Percentiles rank a stretch among this genome's conserved stretches.
These are phyloP conservation scores for Xylaria sp. DNA, from an alignment of 2,329 filamentous ascomycete species.

Conservation along the genomic window DNA sequence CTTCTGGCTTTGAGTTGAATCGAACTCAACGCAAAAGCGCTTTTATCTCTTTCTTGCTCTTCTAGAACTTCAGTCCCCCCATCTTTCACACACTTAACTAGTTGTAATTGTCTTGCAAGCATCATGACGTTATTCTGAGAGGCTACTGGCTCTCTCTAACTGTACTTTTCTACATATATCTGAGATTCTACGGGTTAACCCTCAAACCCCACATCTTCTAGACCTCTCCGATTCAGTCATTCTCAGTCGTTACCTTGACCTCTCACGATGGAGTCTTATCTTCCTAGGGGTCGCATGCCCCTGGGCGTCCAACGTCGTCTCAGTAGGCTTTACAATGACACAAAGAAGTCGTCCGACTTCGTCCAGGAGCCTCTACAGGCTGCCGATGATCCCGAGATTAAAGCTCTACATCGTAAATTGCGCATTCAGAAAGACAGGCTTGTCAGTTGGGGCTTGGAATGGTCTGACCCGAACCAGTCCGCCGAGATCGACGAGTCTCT, in stretches of 20 bases:
- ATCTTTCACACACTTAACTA: not conserved
- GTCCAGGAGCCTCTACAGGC: slow-evolving; percentile 73
- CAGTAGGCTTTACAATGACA: slow-evolving; percentile 82
- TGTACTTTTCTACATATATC: not conserved
- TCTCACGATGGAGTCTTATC: slow-evolving; percentile 60
- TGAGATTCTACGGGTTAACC: slow-evolving; percentile 1
- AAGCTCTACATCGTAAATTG: slow-evolving; percentile 78
- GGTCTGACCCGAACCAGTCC: slow-evolving; percentile 77
- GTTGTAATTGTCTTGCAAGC: slow-evolving; percentile 8
- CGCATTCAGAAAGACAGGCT: slow-evolving; percentile 83
- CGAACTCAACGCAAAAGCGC: not conserved
- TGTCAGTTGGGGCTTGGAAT: slow-evolving; percentile 83
- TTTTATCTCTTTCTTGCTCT: slow-evolving; percentile 14
- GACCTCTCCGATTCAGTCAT: not conserved
- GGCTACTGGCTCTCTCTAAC: not conserved
- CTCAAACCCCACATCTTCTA: not conserved
- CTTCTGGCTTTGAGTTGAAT: not conserved
- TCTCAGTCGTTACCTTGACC: slow-evolving; percentile 16
- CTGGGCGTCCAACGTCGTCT: slow-evolving; percentile 71
- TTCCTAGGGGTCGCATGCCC: slow-evolving; percentile 64
- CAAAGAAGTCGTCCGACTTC: slow-evolving; percentile 80
- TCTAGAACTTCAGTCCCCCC: not conserved
- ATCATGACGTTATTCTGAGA: slow-evolving; percentile 18
- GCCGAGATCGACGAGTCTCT: slow-evolving; percentile 77
- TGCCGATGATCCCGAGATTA: slow-evolving; percentile 74